A percentile compares a stretch with the other conserved stretches of the same genome.
Evolutionary conservation across 352 stramenopile genomes (phyloP).

Genomic region (Pythium guiyangense): DNA sequence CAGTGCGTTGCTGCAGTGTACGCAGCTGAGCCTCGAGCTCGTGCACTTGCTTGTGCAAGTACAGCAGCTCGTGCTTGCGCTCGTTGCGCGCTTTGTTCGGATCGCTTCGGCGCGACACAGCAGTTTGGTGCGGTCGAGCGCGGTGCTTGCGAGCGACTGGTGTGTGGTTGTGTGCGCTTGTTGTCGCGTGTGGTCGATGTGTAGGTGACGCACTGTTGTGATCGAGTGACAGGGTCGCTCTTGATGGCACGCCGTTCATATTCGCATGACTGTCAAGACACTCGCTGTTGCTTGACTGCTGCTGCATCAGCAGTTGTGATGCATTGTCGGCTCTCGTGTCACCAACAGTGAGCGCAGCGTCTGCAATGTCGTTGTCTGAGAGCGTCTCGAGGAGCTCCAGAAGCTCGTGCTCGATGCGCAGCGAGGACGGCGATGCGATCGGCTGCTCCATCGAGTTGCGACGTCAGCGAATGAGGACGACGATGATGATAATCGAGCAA

Average conservation of each 20-base stretch:
- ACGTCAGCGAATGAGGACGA: too few relatives aligned
- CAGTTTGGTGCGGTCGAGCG: not conserved
- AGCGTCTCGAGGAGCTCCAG: constrained; percentile 6
- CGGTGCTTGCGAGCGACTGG: not conserved
- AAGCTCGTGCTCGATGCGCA: not conserved
- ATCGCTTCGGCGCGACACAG: not conserved
- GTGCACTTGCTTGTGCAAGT: too few relatives aligned
- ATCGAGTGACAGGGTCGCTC: too few relatives aligned
- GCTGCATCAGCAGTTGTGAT: not conserved
- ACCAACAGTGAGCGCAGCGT: not conserved
- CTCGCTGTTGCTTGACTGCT: not conserved
- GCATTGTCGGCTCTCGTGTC: not conserved
- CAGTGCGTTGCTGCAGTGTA: not conserved
- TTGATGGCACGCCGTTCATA: not conserved
- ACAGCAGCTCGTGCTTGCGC: too few relatives aligned
- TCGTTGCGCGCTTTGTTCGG: too few relatives aligned
- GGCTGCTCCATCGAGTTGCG: too few relatives aligned
- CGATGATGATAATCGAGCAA: too few relatives aligned
- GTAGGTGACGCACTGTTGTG: too few relatives aligned
- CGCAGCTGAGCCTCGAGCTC: not conserved
- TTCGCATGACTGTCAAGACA: not conserved
- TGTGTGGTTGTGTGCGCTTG: not conserved
- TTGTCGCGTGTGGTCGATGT: not conserved
- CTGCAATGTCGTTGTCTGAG: not conserved
- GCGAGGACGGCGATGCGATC: too few relatives aligned